Conservation (phyloP, 805 yeast species). For the Candida andamanensis region DNA sequence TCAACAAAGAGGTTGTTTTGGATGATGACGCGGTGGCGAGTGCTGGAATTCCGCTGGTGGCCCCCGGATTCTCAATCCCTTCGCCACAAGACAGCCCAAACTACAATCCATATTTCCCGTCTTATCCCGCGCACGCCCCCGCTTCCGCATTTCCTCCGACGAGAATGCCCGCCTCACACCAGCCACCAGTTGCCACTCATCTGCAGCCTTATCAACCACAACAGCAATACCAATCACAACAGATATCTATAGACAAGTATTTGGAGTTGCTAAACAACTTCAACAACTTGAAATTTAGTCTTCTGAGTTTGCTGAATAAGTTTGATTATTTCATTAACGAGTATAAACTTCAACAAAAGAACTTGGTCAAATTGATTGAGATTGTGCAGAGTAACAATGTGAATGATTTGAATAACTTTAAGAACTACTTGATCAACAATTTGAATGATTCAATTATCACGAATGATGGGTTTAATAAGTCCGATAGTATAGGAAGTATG, state of each 20-base stretch:
- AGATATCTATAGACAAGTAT: slow-evolving; percentile 11
- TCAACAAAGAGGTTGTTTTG: slow-evolving; percentile 36
- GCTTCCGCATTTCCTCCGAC: no score
- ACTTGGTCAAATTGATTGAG: slow-evolving; percentile 12
- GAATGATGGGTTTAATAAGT: slow-evolving; percentile 5
- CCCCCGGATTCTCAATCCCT: no score
- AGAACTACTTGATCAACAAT: slow-evolving; percentile 8
- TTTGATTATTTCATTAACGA: slow-evolving; percentile 13
- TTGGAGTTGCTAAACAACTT: slow-evolving; percentile 12
- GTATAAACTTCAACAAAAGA: slow-evolving; percentile 12
- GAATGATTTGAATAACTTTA: slow-evolving; percentile 12
- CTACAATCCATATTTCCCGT: no score
- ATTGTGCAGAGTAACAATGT: slow-evolving; percentile 11
- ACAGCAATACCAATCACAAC: not conserved
- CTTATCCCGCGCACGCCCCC: no score
- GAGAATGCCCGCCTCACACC: no score
- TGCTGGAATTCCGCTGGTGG: no score
- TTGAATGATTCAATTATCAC: slow-evolving; percentile 8
- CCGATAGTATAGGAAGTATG: no score
- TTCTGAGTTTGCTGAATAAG: slow-evolving; percentile 11
- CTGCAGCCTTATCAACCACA: no score
- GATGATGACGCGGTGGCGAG: no score
- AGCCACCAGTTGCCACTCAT: slow-evolving; percentile 1
- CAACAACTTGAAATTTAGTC: slow-evolving; percentile 11
- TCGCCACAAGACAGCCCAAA: no score